Evolutionary conservation across 1,139 yeast genomes (phyloP).

Genomic region (Sugiyamaella neomexicana): DNA sequence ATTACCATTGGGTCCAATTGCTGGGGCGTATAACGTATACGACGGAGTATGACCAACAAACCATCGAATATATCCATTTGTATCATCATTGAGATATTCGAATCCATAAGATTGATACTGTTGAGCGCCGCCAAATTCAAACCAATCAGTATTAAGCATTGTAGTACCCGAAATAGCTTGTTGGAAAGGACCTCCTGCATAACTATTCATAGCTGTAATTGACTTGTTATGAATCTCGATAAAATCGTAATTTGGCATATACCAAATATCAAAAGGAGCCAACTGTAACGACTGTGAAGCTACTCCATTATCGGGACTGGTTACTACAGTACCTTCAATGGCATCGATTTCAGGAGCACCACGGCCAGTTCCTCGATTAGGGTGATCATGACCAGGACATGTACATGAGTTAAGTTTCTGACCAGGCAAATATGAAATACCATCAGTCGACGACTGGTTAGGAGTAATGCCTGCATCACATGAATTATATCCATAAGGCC

Average conservation of each 20-base stretch:
- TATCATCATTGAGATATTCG: slow-evolving; percentile 70
- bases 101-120: slow-evolving; percentile 72
- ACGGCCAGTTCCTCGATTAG: slow-evolving; percentile 74
- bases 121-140: slow-evolving; percentile 53
- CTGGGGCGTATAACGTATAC: slow-evolving; percentile 57
- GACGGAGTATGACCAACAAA: slow-evolving; percentile 71
- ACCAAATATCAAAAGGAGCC: slow-evolving; percentile 88
- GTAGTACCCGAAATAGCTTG: slow-evolving; percentile 80
- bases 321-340: slow-evolving; percentile 66
- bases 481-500: slow-evolving; percentile 82
- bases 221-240: slow-evolving; percentile 61
- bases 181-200: slow-evolving; percentile 82
- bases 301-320: slow-evolving; percentile 50
- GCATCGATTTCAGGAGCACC: slow-evolving; percentile 92
- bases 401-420: slow-evolving; percentile 69
- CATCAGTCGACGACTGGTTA: slow-evolving; percentile 82
- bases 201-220: slow-evolving; percentile 69
- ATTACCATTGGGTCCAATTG: slow-evolving; percentile 82
- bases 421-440: slow-evolving; percentile 76
- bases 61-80: slow-evolving; percentile 77
- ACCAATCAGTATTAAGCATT: slow-evolving; percentile 72
- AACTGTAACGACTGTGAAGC: slow-evolving; percentile 82
- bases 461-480: slow-evolving; percentile 91
- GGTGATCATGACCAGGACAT: slow-evolving; percentile 76
- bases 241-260: slow-evolving; percentile 73